Percentiles rank a stretch among this genome's conserved stretches.
Evolutionary conservation across 495 filamentous ascomycete genomes (phyloP).

Genomic region (Lentithecium fluviatile): DNA sequence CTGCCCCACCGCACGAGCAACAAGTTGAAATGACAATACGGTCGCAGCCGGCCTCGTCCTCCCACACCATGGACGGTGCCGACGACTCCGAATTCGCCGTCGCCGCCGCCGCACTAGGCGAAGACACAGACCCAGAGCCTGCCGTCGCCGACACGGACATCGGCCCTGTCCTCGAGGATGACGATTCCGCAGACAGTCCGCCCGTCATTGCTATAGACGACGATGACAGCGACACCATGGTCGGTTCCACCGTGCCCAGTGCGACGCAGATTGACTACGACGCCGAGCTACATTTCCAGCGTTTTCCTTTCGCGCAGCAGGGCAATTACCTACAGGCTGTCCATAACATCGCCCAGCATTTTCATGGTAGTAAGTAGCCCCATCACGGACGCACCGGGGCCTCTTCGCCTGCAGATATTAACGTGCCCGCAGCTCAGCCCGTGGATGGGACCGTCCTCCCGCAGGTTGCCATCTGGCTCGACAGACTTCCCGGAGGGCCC

Average conservation of each 20-base stretch:
- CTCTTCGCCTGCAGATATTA: background rate
- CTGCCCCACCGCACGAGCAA: slow-evolving; percentile 43
- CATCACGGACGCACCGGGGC: background rate
- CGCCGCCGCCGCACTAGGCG: slow-evolving; percentile 4
- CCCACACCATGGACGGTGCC: slow-evolving; percentile 12
- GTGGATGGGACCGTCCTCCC: slow-evolving; percentile 36
- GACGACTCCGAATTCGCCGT: slow-evolving; percentile 12
- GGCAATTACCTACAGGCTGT: slow-evolving; percentile 19
- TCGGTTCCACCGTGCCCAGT: slow-evolving; percentile 13
- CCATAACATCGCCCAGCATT: slow-evolving; percentile 12
- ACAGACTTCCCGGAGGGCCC: slow-evolving; percentile 29
- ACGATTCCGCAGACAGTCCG: slow-evolving; percentile 30
- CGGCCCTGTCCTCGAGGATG: slow-evolving; percentile 17
- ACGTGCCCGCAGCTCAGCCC: slow-evolving; percentile 30
- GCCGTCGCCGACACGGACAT: slow-evolving; percentile 14
- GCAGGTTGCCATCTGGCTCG: slow-evolving; percentile 40
- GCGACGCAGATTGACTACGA: slow-evolving; percentile 34
- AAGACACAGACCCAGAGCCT: slow-evolving; percentile 17
- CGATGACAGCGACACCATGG: slow-evolving; percentile 33
- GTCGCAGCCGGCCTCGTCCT: slow-evolving; percentile 46
- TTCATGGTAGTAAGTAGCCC: slow-evolving; percentile 13
- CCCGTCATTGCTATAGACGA: slow-evolving; percentile 38
- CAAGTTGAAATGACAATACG: slow-evolving; percentile 52
- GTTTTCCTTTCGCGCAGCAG: slow-evolving; percentile 27
- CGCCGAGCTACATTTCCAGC: slow-evolving; percentile 14